These are phyloP conservation scores for Isatis tinctoria DNA, from an alignment of 345 rosid genomes.

Conservation along the genomic window DNA sequence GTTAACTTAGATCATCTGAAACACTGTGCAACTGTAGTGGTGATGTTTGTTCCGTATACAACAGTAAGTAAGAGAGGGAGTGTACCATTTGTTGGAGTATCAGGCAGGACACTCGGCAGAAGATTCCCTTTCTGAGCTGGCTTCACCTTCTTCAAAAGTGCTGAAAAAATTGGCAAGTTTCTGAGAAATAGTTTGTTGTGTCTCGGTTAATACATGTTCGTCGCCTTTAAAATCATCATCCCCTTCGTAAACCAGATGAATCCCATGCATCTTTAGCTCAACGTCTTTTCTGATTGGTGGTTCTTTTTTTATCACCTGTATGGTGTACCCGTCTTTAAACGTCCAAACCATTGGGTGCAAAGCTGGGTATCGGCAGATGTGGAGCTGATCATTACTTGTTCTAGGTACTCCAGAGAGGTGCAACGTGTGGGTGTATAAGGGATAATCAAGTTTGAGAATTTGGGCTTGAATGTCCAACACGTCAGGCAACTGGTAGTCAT, in stretches of 20 bases:
- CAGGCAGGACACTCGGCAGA: background rate
- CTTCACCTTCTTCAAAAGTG: slow-evolving; percentile 15
- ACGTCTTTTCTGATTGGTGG: background rate
- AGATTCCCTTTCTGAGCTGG: slow-evolving; percentile 1
- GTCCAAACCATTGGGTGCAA: slow-evolving; percentile 27
- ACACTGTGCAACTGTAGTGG: background rate
- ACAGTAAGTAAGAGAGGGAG: background rate
- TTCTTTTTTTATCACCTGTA: slow-evolving; percentile 14
- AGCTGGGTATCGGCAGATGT: slow-evolving; percentile 45
- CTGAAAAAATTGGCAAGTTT: slow-evolving; percentile 31
- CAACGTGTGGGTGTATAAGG: slow-evolving; percentile 7
- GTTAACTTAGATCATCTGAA: background rate
- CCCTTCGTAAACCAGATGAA: slow-evolving; percentile 26
- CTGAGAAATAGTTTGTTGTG: slow-evolving; percentile 11
- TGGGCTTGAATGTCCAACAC: slow-evolving; percentile 40
- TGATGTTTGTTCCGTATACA: background rate
- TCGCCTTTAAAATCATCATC: slow-evolving; percentile 21
- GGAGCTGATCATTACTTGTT: slow-evolving; percentile 44
- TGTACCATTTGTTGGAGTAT: background rate
- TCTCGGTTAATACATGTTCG: background rate
- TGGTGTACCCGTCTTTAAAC: slow-evolving; percentile 23
- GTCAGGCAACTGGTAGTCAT: slow-evolving; percentile 31
- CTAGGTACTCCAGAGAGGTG: slow-evolving; percentile 48
- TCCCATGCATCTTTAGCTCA: slow-evolving; percentile 29
- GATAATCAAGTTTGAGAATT: slow-evolving; percentile 19